A percentile compares a stretch with the other conserved stretches of the same genome.
phyloP scores from a whole-genome alignment of 2,329 filamentous ascomycete genomes.

The Colletotrichum gloeosporioides region DNA sequence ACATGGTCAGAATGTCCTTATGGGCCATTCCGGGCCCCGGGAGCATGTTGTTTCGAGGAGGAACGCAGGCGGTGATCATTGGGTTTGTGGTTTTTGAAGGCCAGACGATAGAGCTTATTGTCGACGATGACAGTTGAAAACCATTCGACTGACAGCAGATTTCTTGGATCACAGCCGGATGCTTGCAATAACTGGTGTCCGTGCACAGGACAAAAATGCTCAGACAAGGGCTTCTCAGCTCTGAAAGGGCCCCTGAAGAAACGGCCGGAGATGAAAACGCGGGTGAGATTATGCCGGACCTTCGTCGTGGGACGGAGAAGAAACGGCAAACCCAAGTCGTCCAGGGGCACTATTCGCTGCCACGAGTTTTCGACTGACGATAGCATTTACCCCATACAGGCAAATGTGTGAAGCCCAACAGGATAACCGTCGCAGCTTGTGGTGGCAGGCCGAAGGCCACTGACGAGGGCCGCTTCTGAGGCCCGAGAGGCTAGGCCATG shows the following conservation, averaged over 20 bases:
- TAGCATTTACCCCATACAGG: background rate
- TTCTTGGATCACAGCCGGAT: background rate
- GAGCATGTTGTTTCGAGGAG: background rate
- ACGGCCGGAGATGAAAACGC: background rate
- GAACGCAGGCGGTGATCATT: background rate
- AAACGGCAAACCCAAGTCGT: background rate
- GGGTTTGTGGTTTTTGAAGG: background rate
- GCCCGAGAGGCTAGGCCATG: background rate
- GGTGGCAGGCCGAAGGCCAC: background rate
- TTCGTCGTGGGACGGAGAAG: background rate
- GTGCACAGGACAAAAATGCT: background rate
- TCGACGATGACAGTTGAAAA: background rate
- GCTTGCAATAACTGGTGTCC: background rate
- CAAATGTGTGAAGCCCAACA: background rate
- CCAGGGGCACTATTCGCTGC: background rate
- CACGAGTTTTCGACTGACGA: background rate
- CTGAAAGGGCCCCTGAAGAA: background rate
- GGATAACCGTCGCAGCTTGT: background rate
- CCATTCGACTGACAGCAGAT: background rate
- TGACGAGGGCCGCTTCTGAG: background rate
- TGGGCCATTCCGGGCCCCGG: background rate
- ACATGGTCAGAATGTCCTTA: background rate
- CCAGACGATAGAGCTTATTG: background rate
- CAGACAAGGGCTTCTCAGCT: background rate
- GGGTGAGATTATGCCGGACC: background rate